phyloP scores from a whole-genome alignment of 495 filamentous ascomycete genomes.

The Lasiosphaeria miniovina region DNA sequence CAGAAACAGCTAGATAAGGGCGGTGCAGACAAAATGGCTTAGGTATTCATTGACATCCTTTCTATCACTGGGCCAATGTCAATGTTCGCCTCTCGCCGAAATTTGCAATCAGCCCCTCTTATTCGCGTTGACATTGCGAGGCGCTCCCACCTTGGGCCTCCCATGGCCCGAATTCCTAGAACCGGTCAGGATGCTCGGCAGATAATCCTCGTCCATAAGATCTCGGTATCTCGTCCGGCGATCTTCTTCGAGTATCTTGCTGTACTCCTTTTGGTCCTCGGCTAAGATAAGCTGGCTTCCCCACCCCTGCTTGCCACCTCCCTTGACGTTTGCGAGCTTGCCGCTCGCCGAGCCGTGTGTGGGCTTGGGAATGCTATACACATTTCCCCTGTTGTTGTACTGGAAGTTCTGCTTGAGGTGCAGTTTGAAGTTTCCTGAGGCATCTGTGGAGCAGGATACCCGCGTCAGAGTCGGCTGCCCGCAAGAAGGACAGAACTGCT shows the following conservation, averaged over 20 bases:
- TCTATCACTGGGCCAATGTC: constrained; percentile 2
- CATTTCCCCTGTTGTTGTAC: constrained; percentile 88
- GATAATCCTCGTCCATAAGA: constrained; percentile 91
- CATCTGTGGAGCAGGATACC: constrained; percentile 78
- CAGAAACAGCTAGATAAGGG: not conserved
- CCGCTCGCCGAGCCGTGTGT: constrained; percentile 76
- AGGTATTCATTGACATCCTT: not conserved
- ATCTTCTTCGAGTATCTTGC: constrained; percentile 58
- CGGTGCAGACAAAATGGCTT: not conserved
- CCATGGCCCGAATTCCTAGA: constrained; percentile 61
- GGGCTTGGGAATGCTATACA: constrained; percentile 88
- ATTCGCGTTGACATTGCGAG: constrained; percentile 79
- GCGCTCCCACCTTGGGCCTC: constrained; percentile 77
- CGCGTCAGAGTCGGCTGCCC: constrained; percentile 84
- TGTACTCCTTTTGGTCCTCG: constrained; percentile 96
- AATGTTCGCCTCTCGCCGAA: not conserved
- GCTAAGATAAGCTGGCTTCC: constrained; percentile 75
- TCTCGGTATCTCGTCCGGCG: constrained; percentile 69
- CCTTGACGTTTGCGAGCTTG: constrained; percentile 57
- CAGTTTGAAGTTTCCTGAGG: constrained; percentile 75
- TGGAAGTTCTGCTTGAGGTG: constrained; percentile 95
- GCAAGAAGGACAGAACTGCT: constrained; percentile 92
- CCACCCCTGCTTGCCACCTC: constrained; percentile 86
- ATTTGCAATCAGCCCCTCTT: constrained; percentile 46
- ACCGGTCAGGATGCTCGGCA: constrained; percentile 82